Percentiles rank a stretch among this genome's conserved stretches.
Conservation (phyloP, 768 basidiomycete species). For the Russula griseocarnosa region DNA sequence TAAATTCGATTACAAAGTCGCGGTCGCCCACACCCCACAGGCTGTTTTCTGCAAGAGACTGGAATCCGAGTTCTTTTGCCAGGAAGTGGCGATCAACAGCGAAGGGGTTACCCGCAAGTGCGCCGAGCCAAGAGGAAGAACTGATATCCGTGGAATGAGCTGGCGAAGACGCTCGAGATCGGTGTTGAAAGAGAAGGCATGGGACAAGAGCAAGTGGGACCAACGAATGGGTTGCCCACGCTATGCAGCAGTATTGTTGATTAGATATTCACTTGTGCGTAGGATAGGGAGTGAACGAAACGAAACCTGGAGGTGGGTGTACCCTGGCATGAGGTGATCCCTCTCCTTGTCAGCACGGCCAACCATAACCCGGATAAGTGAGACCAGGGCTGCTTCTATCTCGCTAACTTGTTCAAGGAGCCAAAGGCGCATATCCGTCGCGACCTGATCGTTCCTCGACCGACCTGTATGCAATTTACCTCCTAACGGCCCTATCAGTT, state of each 20-base stretch:
- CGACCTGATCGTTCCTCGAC: slow-evolving; percentile 97
- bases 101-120: slow-evolving; percentile 96
- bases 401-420: slow-evolving; percentile 71
- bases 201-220: slow-evolving; percentile 94
- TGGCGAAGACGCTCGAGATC: slow-evolving; percentile 84
- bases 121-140: slow-evolving; percentile 89
- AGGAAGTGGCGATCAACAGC: slow-evolving; percentile 90
- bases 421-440: slow-evolving; percentile 98
- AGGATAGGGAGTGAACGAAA: background rate
- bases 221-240: slow-evolving; percentile 98
- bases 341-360: slow-evolving; percentile 93
- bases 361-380: slow-evolving; percentile 80
- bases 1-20: slow-evolving; percentile 94
- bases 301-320: slow-evolving; percentile 91
- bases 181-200: slow-evolving; percentile 87
- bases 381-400: slow-evolving; percentile 66
- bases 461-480: slow-evolving; percentile 98
- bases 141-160: slow-evolving; percentile 84
- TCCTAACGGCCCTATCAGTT: slow-evolving; percentile 87
- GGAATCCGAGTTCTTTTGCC: slow-evolving; percentile 84
- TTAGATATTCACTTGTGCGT: slow-evolving; percentile 5
- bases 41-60: slow-evolving; percentile 89
- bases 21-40: slow-evolving; percentile 96
- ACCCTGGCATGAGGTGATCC: slow-evolving; percentile 87
- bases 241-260: slow-evolving; percentile 40